A percentile compares a stretch with the other conserved stretches of the same genome.
Conservation (phyloP, 2,329 filamentous ascomycete species). For the Parastagonospora nodorum region DNA sequence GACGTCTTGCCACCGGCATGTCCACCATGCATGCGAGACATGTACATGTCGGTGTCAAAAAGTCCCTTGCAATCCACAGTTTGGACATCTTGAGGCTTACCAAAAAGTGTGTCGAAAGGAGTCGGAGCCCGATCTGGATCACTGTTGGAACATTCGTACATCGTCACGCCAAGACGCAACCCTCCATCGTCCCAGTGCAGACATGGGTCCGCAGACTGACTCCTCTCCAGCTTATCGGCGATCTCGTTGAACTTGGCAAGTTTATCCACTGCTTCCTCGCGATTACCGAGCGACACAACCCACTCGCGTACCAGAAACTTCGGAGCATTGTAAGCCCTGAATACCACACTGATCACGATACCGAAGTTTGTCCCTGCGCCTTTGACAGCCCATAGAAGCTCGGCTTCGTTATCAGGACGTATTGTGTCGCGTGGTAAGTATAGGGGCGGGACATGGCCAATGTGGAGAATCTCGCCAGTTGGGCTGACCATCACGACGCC, state of each 20-base stretch:
- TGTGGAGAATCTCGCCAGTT: constrained; percentile 53
- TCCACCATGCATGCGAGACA: constrained; percentile 64
- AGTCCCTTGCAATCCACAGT: constrained; percentile 55
- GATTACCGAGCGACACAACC: constrained; percentile 30
- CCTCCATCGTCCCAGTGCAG: constrained; percentile 56
- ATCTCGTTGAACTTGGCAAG: constrained; percentile 50
- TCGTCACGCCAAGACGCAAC: constrained; percentile 59
- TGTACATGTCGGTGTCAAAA: constrained; percentile 66
- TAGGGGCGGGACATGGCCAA: constrained; percentile 58
- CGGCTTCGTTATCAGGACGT: constrained; percentile 54
- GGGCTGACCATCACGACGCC: constrained; percentile 63
- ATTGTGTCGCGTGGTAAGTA: constrained; percentile 50
- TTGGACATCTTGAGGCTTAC: constrained; percentile 43
- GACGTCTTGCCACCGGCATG: constrained; percentile 64
- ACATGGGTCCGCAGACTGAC: constrained; percentile 61
- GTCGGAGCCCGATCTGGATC: constrained; percentile 12
- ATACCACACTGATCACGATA: constrained; percentile 60
- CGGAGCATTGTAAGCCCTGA: constrained; percentile 54
- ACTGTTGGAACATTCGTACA: constrained; percentile 48
- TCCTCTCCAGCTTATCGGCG: constrained; percentile 48
- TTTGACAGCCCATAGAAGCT: constrained; percentile 63
- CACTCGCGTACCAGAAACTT: constrained; percentile 44
- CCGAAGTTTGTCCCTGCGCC: constrained; percentile 66
- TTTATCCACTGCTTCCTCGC: constrained; percentile 37
- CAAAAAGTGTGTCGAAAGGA: constrained; percentile 23